These are phyloP conservation scores for Eutrema japonicum DNA, from an alignment of 345 rosid genomes.

Conservation along the genomic window DNA sequence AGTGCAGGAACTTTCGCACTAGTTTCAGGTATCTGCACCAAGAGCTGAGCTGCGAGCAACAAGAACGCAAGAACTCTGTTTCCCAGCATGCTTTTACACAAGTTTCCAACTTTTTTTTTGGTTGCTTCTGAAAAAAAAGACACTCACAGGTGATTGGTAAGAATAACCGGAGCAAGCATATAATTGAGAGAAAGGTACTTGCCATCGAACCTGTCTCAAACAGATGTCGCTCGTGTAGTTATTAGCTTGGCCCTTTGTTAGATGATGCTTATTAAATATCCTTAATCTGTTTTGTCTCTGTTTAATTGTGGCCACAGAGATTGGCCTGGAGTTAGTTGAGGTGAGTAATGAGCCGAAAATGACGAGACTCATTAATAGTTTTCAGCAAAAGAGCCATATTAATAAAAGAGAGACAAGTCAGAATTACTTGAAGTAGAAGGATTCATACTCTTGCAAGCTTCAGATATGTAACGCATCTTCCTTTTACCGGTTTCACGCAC, in stretches of 20 bases:
- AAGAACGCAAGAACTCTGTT: slow-evolving; percentile 33
- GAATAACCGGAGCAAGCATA: not conserved
- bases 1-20: slow-evolving; percentile 59
- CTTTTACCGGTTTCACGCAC: slow-evolving; percentile 30
- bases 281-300: slow-evolving; percentile 5
- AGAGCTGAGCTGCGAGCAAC: slow-evolving; percentile 42
- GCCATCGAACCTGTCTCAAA: not conserved
- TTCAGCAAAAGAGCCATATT: slow-evolving; percentile 1
- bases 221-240: slow-evolving; percentile 1
- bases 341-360: slow-evolving; percentile 34
- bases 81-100: slow-evolving; percentile 45
- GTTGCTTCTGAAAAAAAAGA: slow-evolving; percentile 27
- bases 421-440: slow-evolving; percentile 32
- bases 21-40: slow-evolving; percentile 42
- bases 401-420: slow-evolving; percentile 16
- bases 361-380: slow-evolving; percentile 19
- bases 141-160: not conserved
- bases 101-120: slow-evolving; percentile 3
- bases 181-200: slow-evolving; percentile 28
- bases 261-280: slow-evolving; percentile 34
- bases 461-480: slow-evolving; percentile 30
- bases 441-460: slow-evolving; percentile 29
- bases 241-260: slow-evolving; percentile 30
- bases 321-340: slow-evolving; percentile 35
- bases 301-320: slow-evolving; percentile 15